Evolutionary conservation across 208 protist species (phyloP).

Genomic region (Naegleria gruberi): DNA sequence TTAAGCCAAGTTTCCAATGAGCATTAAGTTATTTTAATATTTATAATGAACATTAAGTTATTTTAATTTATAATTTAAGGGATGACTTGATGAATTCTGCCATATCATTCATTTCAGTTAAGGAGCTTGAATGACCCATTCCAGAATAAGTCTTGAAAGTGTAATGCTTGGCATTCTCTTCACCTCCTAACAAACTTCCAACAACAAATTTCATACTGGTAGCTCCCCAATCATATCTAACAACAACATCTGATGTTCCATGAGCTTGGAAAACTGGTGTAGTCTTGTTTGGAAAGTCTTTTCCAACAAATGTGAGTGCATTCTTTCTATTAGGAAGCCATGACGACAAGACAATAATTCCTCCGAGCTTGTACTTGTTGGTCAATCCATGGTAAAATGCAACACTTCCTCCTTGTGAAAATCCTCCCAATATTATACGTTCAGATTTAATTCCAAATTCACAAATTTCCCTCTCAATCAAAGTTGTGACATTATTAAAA

Average conservation of each 20-base stretch:
- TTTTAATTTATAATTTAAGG: too few species aligned
- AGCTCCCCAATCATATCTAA: neutral
- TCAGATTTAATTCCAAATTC: slow-evolving; percentile 52
- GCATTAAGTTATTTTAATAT: too few species aligned
- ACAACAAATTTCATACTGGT: neutral
- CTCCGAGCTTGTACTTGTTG: slow-evolving; percentile 25
- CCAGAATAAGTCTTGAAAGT: neutral
- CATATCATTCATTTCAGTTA: neutral
- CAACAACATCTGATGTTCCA: neutral
- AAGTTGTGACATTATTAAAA: slow-evolving; percentile 52
- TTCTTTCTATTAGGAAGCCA: neutral
- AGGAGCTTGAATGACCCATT: neutral
- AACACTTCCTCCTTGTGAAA: slow-evolving; percentile 75
- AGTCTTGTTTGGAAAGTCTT: neutral
- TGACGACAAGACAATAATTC: slow-evolving; percentile 16
- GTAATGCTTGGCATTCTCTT: neutral
- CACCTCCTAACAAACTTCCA: neutral
- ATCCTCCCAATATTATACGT: slow-evolving; percentile 75
- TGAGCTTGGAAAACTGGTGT: neutral
- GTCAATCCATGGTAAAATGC: slow-evolving; percentile 39
- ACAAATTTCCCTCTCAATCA: slow-evolving; percentile 48
- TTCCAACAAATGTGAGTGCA: neutral
- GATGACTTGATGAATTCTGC: too few species aligned
- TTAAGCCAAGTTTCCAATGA: too few species aligned
- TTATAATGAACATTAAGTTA: too few species aligned